Conservation (phyloP, 2,329 filamentous ascomycete species). For the Botryosphaeria dothidea region DNA sequence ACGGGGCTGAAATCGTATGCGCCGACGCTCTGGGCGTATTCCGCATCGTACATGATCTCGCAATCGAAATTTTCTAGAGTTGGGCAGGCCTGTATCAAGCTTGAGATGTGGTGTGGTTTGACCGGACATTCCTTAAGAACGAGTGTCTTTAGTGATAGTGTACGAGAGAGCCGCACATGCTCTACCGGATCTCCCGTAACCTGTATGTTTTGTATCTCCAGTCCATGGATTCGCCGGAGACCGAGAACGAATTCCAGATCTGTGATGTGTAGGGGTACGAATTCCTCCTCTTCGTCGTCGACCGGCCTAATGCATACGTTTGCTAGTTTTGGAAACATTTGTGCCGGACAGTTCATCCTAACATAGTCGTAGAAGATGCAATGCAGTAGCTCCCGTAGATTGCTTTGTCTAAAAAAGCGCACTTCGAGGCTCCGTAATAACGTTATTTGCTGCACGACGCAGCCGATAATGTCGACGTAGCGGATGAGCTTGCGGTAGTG, state of each 20-base stretch:
- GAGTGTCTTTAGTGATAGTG: not conserved
- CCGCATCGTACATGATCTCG: not conserved
- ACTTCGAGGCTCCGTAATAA: not conserved
- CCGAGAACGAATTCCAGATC: not conserved
- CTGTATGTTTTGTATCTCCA: no score
- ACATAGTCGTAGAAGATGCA: not conserved
- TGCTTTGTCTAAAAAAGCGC: not conserved
- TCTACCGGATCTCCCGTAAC: no score
- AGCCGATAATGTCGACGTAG: not conserved
- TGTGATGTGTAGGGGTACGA: not conserved
- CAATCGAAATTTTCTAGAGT: not conserved
- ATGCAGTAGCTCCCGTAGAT: not conserved
- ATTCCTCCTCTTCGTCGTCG: not conserved
- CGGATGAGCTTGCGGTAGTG: not conserved
- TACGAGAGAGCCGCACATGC: not conserved
- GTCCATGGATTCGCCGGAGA: no score
- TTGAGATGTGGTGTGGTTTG: not conserved
- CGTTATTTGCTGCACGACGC: not conserved
- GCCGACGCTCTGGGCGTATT: not conserved
- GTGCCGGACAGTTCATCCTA: not conserved
- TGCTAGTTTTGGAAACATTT: not conserved
- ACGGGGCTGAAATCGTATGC: not conserved
- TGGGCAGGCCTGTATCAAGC: not conserved
- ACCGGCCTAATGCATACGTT: not conserved
- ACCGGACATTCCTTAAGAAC: not conserved